Evolutionary conservation across 805 yeast species (phyloP), one percentile per base, ranked within the genome.

Genomic region (Metschnikowia anglica): DNA sequence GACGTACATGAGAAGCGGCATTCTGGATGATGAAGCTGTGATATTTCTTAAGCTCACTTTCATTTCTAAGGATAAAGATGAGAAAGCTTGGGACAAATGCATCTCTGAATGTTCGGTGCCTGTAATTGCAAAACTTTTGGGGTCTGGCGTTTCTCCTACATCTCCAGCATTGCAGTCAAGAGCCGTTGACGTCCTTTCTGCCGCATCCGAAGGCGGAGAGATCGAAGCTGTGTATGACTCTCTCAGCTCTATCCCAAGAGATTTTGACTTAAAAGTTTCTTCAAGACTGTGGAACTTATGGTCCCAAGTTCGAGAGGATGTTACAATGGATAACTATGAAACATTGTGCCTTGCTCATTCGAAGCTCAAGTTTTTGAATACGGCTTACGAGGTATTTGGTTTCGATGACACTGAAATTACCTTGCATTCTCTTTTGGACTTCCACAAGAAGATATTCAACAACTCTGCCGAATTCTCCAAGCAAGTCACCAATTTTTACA

Each of bases 401-500:
- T 33, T 28, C n/a, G 35, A 28, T 12, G 26, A 36, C 9, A 3
- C 34, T 27, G 21, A 25, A 7, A 20, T 40, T 7, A 42, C 41
- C 2, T 26, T 61, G 3, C 41, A 44, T 0, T 47, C 45, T 5
- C 39, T 73, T n/a, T 13, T 44, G 12, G 31, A 36, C 1, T 49
- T 70, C 24, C 48, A 54, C 11, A 29, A 41, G 4, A 29, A 21
- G 4, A 33, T 65, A 6, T 51, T 64, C 21, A 28, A 24, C n/a
- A 58, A 58, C 24, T 46, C 66, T 0, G 28, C 44, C 5, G 53
- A 49, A 16, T 47, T 55, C 15, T 39, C 60, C 13, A 63, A 54
- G 43, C 43, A 55, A 1, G 59, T 60, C 2, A 52, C 54, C 15
- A 52, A 62, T 35, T 74, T 73, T 45, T 74, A 76, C 48, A 77